Evolutionary conservation across 2,329 filamentous ascomycete species (phyloP).

Genomic region (Cordyceps pruinosa): DNA sequence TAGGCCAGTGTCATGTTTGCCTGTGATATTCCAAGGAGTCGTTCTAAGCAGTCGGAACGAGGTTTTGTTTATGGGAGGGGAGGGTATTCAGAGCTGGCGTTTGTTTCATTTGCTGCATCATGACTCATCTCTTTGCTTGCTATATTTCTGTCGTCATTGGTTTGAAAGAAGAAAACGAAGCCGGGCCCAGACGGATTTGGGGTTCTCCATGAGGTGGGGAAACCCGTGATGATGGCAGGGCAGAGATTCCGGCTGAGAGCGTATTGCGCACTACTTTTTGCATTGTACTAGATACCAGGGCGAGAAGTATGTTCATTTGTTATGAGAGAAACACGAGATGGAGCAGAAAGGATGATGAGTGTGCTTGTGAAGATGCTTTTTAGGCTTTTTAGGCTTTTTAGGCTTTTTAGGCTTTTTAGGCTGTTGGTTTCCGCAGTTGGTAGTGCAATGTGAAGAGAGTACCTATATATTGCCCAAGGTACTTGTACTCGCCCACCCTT

Average conservation of each 20-base stretch:
- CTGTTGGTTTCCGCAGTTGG: not conserved
- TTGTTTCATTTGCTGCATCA: not conserved
- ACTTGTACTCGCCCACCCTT: too few relatives aligned
- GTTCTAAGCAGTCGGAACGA: not conserved
- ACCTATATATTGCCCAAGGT: too few relatives aligned
- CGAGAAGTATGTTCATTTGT: not conserved
- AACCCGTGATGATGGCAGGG: not conserved
- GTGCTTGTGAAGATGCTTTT: not conserved
- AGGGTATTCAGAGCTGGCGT: not conserved
- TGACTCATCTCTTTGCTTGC: not conserved
- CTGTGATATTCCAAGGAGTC: not conserved
- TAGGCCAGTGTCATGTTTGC: not conserved
- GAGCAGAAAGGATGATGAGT: not conserved
- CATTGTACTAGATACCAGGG: slow-evolving; percentile 1
- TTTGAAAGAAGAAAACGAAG: not conserved
- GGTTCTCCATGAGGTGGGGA: not conserved
- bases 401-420: not conserved
- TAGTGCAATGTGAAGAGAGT: too few relatives aligned
- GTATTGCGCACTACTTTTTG: not conserved
- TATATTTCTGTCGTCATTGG: not conserved
- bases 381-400: not conserved
- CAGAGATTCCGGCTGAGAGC: not conserved
- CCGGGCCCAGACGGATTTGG: not conserved
- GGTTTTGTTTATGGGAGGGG: not conserved
- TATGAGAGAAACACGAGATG: not conserved